phyloP scores from a whole-genome alignment of 805 yeast genomes.

The Candida methanosorbosa region DNA sequence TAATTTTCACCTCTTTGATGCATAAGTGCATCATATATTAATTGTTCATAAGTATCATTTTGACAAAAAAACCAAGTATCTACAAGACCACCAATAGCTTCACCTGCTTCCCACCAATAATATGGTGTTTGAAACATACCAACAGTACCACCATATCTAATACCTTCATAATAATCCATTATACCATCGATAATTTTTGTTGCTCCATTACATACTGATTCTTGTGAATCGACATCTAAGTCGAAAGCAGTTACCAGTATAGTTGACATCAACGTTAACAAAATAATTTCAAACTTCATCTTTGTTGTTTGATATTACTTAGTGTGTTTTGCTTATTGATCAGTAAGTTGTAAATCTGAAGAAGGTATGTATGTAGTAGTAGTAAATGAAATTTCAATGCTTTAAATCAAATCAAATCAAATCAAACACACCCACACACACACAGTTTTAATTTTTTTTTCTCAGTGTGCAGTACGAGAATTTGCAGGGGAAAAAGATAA shows the following conservation, averaged over 20 bases:
- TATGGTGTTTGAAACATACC: constrained; percentile 71
- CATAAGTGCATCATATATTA: constrained; percentile 51
- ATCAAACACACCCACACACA: no score
- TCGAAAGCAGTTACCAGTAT: not conserved
- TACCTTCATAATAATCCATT: constrained; percentile 74
- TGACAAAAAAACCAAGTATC: constrained; percentile 69
- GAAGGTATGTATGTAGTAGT: not conserved
- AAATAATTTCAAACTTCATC: no score
- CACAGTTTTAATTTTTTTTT: no score
- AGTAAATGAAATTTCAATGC: no score
- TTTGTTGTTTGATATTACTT: no score
- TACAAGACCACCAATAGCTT: constrained; percentile 58
- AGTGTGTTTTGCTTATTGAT: not conserved
- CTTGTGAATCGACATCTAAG: constrained; percentile 12
- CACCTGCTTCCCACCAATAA: constrained; percentile 94
- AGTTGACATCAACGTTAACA: no score
- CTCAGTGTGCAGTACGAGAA: no score
- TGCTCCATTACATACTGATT: constrained; percentile 37
- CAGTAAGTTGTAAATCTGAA: not conserved
- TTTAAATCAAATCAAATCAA: no score
- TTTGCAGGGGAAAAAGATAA: no score
- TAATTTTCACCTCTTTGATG: constrained; percentile 57
- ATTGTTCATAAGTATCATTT: constrained; percentile 51
- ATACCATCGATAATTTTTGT: constrained; percentile 59
- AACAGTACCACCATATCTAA: constrained; percentile 52